phyloP scores from a whole-genome alignment of 1,284 basidiomycete species.

The Cryptococcus sp. region DNA sequence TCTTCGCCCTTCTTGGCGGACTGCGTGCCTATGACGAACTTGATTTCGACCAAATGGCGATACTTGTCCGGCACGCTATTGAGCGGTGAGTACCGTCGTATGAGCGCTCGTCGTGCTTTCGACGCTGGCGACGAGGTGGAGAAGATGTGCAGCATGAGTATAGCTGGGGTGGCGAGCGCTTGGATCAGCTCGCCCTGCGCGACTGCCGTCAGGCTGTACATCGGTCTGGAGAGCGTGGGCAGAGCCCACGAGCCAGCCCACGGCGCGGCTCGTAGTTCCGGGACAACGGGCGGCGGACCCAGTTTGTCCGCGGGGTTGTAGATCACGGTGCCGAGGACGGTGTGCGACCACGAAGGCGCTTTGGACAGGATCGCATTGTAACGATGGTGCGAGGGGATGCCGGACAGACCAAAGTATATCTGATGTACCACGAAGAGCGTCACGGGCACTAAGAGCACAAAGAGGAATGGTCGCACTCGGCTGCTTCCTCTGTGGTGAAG shows the following conservation, averaged over 20 bases:
- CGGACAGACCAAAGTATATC: not conserved
- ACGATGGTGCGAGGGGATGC: conserved; percentile 6
- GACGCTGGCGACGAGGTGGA: conserved; percentile 18
- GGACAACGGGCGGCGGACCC: conserved; percentile 1
- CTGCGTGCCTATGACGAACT: conserved; percentile 23
- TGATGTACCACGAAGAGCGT: too few relatives aligned
- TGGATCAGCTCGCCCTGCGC: not conserved
- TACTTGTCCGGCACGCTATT: conserved; percentile 14
- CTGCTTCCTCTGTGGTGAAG: too few relatives aligned
- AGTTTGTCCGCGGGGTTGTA: conserved; percentile 7
- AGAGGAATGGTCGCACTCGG: too few relatives aligned
- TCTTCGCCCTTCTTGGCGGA: not conserved
- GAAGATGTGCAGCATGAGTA: conserved; percentile 40
- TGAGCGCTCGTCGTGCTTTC: conserved; percentile 17
- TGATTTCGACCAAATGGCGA: conserved; percentile 28
- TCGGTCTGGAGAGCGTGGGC: conserved; percentile 7
- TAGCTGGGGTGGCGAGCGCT: conserved; percentile 9
- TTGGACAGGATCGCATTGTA: conserved; percentile 4
- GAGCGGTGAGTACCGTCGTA: conserved; percentile 20
- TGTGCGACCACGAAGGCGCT: conserved; percentile 9
- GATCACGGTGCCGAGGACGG: conserved; percentile 2
- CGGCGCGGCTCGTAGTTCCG: conserved; percentile 1
- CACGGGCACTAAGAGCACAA: too few relatives aligned
- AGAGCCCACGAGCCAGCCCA: conserved; percentile 10
- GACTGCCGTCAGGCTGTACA: not conserved